Conservation (phyloP, 164 flowering plant genomes). For the Buxus sempervirens region DNA sequence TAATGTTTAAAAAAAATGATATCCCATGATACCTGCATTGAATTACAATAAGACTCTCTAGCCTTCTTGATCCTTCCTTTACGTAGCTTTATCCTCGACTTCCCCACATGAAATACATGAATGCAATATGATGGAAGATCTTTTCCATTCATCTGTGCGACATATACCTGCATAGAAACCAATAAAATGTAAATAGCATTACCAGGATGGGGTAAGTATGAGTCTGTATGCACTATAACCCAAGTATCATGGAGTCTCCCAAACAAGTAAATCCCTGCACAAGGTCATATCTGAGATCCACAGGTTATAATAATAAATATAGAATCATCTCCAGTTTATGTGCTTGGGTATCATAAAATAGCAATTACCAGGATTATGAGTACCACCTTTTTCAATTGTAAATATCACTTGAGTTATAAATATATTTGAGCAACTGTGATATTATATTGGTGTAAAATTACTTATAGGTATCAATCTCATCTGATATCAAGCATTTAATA, state of each 20-base stretch:
- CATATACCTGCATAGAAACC: slow-evolving; percentile 58
- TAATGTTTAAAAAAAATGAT: not conserved
- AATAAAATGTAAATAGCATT: not conserved
- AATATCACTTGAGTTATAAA: too few species aligned
- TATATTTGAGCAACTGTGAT: too few species aligned
- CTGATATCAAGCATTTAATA: too few species aligned
- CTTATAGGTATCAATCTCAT: too few species aligned
- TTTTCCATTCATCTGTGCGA: slow-evolving; percentile 78
- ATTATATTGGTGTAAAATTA: too few species aligned
- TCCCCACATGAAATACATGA: slow-evolving; percentile 79
- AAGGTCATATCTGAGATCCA: too few species aligned
- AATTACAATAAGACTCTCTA: slow-evolving; percentile 74
- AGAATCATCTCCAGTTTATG: too few species aligned
- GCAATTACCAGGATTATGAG: too few species aligned
- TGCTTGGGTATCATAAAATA: too few species aligned
- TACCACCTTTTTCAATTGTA: too few species aligned
- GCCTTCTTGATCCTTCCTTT: slow-evolving; percentile 78
- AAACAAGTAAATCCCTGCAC: too few species aligned
- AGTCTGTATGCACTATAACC: not conserved
- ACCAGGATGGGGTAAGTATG: not conserved
- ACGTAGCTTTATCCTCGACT: slow-evolving; percentile 89
- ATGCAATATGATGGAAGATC: slow-evolving; percentile 65
- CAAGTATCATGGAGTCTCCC: not conserved
- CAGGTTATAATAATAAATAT: too few species aligned
- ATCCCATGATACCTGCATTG: slow-evolving; percentile 48